A percentile compares a stretch with the other conserved stretches of the same genome.
phyloP scores from a whole-genome alignment of 129 eudicot genomes.

The Chrysanthemum makinoi region DNA sequence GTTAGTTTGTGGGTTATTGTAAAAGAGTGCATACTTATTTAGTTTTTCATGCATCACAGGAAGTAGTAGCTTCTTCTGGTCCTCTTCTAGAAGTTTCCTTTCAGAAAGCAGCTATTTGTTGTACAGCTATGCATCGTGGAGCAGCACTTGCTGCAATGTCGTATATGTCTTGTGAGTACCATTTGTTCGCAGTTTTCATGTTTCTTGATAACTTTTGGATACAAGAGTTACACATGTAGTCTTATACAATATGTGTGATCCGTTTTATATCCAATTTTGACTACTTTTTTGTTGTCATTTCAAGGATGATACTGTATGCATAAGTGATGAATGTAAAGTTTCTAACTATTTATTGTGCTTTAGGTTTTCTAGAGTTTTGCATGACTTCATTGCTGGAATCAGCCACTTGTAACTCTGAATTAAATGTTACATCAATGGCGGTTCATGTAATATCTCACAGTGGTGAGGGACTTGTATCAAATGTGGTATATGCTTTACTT shows the following conservation, averaged over 20 bases:
- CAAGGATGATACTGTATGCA: background rate
- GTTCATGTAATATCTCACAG: conserved; percentile 76
- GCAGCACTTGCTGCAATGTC: conserved; percentile 98
- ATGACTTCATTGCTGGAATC: conserved; percentile 64
- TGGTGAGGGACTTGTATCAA: conserved; percentile 89
- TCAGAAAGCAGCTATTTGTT: conserved; percentile 93
- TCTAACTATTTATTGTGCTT: conserved; percentile 13
- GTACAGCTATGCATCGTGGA: conserved; percentile 99
- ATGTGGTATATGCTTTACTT: conserved; percentile 90
- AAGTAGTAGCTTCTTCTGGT: conserved; percentile 72
- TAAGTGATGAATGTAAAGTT: conserved; percentile 11
- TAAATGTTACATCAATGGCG: conserved; percentile 60
- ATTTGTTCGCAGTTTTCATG: background rate
- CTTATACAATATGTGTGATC: background rate
- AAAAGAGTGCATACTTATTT: conserved; percentile 1
- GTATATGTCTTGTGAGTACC: conserved; percentile 76
- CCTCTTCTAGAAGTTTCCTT: conserved; percentile 76
- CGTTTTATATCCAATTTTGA: background rate
- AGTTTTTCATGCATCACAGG: conserved; percentile 51
- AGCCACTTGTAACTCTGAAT: conserved; percentile 49
- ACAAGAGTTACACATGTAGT: background rate
- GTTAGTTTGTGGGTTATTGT: conserved; percentile 17
- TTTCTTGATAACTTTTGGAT: background rate
- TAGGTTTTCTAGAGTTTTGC: conserved; percentile 83
- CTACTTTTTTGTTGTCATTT: background rate